Percentiles rank a stretch among this genome's conserved stretches.
These are phyloP conservation scores for Arthrobotrys pseudoclavata DNA, from an alignment of 2,329 filamentous ascomycete genomes.

Conservation along the genomic window DNA sequence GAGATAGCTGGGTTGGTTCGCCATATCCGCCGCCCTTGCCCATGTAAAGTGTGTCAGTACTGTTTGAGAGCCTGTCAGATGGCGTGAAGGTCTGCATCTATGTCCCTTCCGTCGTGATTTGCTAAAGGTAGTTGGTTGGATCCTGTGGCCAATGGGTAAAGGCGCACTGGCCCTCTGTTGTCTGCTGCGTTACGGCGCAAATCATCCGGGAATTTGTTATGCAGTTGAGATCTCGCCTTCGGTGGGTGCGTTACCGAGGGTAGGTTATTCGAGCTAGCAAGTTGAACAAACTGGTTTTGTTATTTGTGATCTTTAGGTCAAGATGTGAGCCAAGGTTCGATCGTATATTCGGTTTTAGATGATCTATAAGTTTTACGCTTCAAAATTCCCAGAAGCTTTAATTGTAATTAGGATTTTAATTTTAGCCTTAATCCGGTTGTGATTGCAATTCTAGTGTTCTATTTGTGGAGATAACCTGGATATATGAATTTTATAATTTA, in stretches of 20 bases:
- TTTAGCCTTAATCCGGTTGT: too few species aligned
- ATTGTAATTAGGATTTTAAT: too few species aligned
- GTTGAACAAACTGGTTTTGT: slow-evolving; percentile 3
- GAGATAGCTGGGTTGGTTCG: slow-evolving; percentile 11
- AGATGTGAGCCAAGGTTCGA: slow-evolving; percentile 1
- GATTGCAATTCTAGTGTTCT: too few species aligned
- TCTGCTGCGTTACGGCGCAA: neutral
- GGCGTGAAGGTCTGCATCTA: slow-evolving; percentile 15
- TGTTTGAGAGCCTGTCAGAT: slow-evolving; percentile 43
- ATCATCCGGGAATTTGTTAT: slow-evolving; percentile 28
- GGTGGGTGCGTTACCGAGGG: slow-evolving; percentile 47
- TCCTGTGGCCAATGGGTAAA: slow-evolving; percentile 15
- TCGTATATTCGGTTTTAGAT: slow-evolving; percentile 6
- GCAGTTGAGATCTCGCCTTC: slow-evolving; percentile 55
- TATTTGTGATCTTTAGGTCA: neutral
- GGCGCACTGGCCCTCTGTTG: slow-evolving; percentile 13
- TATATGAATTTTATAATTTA: neutral
- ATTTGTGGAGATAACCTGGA: neutral
- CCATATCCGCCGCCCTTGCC: slow-evolving; percentile 36
- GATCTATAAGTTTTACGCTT: neutral
- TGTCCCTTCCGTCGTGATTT: neutral
- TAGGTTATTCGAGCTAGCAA: neutral
- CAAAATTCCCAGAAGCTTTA: too few species aligned
- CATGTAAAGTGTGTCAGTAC: slow-evolving; percentile 32
- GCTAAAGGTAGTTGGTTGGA: neutral